phyloP scores from a whole-genome alignment of 768 basidiomycete genomes.

The Leucosporidium creatinivorum region DNA sequence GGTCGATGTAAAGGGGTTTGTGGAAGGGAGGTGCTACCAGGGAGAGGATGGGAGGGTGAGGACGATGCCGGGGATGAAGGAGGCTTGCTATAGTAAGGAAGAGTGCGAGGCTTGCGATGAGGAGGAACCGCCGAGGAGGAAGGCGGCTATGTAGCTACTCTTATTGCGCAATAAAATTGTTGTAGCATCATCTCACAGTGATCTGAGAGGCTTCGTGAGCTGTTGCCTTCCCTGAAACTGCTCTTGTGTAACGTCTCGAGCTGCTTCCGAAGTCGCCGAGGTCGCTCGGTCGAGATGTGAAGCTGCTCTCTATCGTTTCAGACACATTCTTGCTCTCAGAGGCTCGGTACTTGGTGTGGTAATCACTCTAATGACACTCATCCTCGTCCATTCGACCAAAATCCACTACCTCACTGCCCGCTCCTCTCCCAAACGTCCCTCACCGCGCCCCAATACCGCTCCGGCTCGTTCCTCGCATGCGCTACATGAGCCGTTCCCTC shows the following conservation, averaged over 20 bases:
- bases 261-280: background rate
- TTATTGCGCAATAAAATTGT: too few species aligned
- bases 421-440: constrained; percentile 24
- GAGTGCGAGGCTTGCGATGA: too few species aligned
- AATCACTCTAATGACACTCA: too few species aligned
- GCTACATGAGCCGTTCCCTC: constrained; percentile 31
- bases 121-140: too few species aligned
- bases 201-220: too few species aligned
- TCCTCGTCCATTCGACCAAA: too few species aligned
- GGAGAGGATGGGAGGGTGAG: constrained; percentile 20
- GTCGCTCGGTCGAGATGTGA: background rate
- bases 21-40: constrained; percentile 20
- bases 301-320: background rate
- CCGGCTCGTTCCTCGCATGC: constrained; percentile 26
- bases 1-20: constrained; percentile 31
- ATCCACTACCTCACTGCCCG: constrained; percentile 47
- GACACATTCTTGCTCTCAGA: constrained; percentile 47
- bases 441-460: constrained; percentile 32
- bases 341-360: constrained; percentile 59
- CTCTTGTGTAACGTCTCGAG: too few species aligned
- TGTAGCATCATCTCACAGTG: too few species aligned
- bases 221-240: too few species aligned
- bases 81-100: background rate
- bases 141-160: too few species aligned
- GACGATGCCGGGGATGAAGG: background rate